Evolutionary conservation across 768 basidiomycete species (phyloP).

Genomic region (Mycena rebaudengoi): DNA sequence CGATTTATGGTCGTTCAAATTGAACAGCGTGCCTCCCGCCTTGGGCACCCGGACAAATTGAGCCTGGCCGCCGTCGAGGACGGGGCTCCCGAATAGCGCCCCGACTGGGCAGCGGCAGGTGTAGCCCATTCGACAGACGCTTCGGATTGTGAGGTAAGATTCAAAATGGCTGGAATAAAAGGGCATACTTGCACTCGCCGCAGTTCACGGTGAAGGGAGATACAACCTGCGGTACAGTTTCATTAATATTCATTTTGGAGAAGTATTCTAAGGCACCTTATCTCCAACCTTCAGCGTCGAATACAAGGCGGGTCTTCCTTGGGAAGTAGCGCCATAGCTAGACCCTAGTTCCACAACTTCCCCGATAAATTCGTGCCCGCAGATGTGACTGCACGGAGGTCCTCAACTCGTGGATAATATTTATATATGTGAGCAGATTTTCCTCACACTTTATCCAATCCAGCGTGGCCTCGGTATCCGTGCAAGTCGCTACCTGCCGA

Average conservation of each 20-base stretch:
- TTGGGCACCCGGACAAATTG: slow-evolving; percentile 83
- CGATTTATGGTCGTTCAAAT: slow-evolving; percentile 57
- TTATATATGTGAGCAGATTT: too few species aligned
- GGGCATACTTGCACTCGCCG: slow-evolving; percentile 80
- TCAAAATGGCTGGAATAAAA: background rate
- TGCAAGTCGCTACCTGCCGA: slow-evolving; percentile 73
- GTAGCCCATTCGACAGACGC: slow-evolving; percentile 77
- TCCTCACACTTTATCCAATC: slow-evolving; percentile 62
- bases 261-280: slow-evolving; percentile 46
- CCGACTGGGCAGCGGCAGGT: slow-evolving; percentile 73
- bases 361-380: slow-evolving; percentile 84
- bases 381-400: slow-evolving; percentile 55
- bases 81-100: slow-evolving; percentile 70
- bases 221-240: slow-evolving; percentile 54
- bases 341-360: slow-evolving; percentile 73
- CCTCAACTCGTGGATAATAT: too few species aligned
- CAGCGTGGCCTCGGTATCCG: slow-evolving; percentile 72
- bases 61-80: slow-evolving; percentile 78
- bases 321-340: slow-evolving; percentile 53
- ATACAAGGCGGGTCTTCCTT: slow-evolving; percentile 69
- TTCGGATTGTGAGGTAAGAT: slow-evolving; percentile 32
- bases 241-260: background rate
- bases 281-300: slow-evolving; percentile 73
- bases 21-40: slow-evolving; percentile 82
- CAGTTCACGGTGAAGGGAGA: slow-evolving; percentile 86